These are phyloP conservation scores for Sherardia arvensis DNA, from an alignment of 257 asterid genomes.

Conservation along the genomic window DNA sequence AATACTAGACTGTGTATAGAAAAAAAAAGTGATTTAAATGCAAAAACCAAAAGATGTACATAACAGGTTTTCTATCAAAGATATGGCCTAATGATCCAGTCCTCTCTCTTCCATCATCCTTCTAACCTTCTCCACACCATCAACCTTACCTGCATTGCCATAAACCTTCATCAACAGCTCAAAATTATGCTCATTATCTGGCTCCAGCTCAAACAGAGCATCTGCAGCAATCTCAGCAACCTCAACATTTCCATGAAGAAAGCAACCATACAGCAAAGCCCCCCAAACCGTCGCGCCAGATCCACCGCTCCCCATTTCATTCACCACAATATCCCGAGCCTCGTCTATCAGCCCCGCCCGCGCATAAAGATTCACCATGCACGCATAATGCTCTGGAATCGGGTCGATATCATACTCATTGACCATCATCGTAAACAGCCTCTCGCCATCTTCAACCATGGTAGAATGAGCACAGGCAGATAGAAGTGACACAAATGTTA, in stretches of 20 bases:
- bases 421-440: constrained; percentile 39
- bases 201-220: constrained; percentile 63
- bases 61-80: too few relatives aligned
- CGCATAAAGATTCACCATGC: constrained; percentile 81
- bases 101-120: constrained; percentile 65
- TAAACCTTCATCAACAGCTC: constrained; percentile 62
- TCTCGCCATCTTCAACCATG: constrained; percentile 54
- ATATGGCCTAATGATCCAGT: constrained; percentile 16
- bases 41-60: too few relatives aligned
- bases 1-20: too few relatives aligned
- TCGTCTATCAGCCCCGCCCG: constrained; percentile 46
- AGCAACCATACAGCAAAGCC: constrained; percentile 74
- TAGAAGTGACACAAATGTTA: constrained; percentile 61
- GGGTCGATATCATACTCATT: constrained; percentile 40
- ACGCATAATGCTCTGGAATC: constrained; percentile 63
- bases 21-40: too few relatives aligned
- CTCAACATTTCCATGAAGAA: constrained; percentile 41
- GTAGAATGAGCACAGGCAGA: constrained; percentile 62
- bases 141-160: constrained; percentile 24
- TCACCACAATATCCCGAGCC: constrained; percentile 43
- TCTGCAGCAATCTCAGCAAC: constrained; percentile 55
- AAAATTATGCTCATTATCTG: constrained; percentile 70
- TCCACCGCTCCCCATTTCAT: constrained; percentile 38
- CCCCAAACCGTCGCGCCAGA: constrained; percentile 91
- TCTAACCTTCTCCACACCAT: constrained; percentile 37